A percentile compares a stretch with the other conserved stretches of the same genome.
These are phyloP conservation scores for Ocimum tenuiflorum DNA, from an alignment of 257 asterid genomes.

Conservation along the genomic window DNA sequence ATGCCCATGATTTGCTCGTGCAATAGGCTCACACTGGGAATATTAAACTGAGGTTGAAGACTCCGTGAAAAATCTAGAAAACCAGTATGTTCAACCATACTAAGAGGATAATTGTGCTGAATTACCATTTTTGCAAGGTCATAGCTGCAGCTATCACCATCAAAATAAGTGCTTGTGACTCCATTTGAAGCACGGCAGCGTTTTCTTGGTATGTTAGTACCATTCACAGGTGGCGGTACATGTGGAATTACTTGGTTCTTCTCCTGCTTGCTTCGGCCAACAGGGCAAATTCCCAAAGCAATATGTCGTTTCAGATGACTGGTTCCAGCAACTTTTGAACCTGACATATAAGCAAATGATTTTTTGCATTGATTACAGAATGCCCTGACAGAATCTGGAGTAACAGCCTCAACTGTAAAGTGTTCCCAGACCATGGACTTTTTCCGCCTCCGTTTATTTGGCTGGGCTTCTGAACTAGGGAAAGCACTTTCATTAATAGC, in stretches of 20 bases:
- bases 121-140: conserved; percentile 70
- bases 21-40: conserved; percentile 28
- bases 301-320: conserved; percentile 91
- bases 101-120: conserved; percentile 71
- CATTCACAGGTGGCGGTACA: conserved; percentile 34
- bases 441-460: conserved; percentile 59
- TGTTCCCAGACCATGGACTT: conserved; percentile 88
- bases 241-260: conserved; percentile 28
- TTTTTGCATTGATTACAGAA: conserved; percentile 76
- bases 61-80: conserved; percentile 46
- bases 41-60: conserved; percentile 59
- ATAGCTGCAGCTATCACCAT: conserved; percentile 37
- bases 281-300: conserved; percentile 69
- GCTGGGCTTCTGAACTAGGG: conserved; percentile 43
- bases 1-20: conserved; percentile 49
- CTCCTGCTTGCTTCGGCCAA: conserved; percentile 28
- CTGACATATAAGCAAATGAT: conserved; percentile 74
- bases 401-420: conserved; percentile 48
- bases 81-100: conserved; percentile 59
- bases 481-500: conserved; percentile 32
- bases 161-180: conserved; percentile 19
- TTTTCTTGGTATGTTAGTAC: conserved; percentile 52
- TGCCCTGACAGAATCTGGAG: conserved; percentile 55
- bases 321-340: conserved; percentile 75
- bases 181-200: conserved; percentile 48